Percentiles rank a stretch among this genome's conserved stretches.
Conservation (phyloP, 1,284 basidiomycete species). For the Taiwanofungus camphoratus region DNA sequence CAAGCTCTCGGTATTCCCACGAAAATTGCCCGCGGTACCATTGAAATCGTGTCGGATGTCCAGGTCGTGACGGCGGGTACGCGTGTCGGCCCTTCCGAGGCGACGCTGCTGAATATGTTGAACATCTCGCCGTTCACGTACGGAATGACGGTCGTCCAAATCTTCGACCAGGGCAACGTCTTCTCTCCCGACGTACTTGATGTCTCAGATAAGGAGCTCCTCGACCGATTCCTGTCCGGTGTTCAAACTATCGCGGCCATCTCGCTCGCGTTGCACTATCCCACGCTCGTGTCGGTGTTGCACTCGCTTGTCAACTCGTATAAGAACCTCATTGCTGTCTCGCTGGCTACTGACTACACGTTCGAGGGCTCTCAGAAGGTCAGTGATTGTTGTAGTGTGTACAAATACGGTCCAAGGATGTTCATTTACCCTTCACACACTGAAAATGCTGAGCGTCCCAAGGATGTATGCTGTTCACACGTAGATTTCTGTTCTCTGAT, state of each 20-base stretch:
- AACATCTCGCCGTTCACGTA: constrained; percentile 99
- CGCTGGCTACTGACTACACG: constrained; percentile 90
- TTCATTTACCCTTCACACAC: constrained; percentile 54
- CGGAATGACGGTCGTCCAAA: constrained; percentile 95
- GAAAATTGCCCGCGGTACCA: constrained; percentile 99
- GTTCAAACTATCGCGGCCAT: constrained; percentile 95
- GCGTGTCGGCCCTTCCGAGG: constrained; percentile 96
- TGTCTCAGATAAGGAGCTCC: constrained; percentile 85
- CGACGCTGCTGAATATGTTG: constrained; percentile 98
- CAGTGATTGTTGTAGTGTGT: constrained; percentile 23
- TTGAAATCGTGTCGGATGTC: constrained; percentile 98
- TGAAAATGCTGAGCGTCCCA: constrained; percentile 76
- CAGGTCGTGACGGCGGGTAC: constrained; percentile 90
- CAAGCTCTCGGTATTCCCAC: constrained; percentile 99
- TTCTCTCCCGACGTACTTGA: constrained; percentile 94
- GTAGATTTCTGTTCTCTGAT: constrained; percentile 29
- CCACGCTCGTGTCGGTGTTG: constrained; percentile 88
- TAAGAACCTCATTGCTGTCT: constrained; percentile 95
- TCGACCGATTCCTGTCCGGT: constrained; percentile 88
- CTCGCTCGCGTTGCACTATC: constrained; percentile 94
- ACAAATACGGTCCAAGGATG: constrained; percentile 27
- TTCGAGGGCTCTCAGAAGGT: constrained; percentile 95
- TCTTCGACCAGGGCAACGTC: constrained; percentile 88
- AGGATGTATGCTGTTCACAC: constrained; percentile 39
- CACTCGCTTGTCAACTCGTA: constrained; percentile 98